Percentiles rank a stretch among this genome's conserved stretches.
Conservation (phyloP, 2,329 filamentous ascomycete genomes). For the Teratosphaeria zuluensis region DNA sequence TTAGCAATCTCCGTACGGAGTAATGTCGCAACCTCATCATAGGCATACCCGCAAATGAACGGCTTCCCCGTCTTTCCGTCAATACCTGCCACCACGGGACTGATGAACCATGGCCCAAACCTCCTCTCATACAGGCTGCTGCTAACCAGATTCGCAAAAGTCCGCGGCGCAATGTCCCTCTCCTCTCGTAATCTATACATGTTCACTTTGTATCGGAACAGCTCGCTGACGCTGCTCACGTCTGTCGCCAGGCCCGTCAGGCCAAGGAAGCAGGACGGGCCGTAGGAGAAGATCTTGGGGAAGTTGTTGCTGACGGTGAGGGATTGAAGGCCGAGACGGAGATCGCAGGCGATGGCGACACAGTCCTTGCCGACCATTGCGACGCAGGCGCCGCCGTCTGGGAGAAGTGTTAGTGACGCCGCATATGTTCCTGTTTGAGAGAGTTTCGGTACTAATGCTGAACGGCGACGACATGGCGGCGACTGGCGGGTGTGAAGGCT, state of each 20-base stretch:
- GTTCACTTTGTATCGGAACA: slow-evolving; percentile 99
- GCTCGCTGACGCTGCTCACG: slow-evolving; percentile 85
- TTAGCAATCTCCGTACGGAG: not conserved
- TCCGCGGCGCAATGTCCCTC: slow-evolving; percentile 86
- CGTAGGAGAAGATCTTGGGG: slow-evolving; percentile 98
- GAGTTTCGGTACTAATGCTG: slow-evolving; percentile 68
- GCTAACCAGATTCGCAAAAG: slow-evolving; percentile 91
- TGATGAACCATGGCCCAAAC: slow-evolving; percentile 95
- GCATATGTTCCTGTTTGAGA: not conserved
- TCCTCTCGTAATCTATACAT: slow-evolving; percentile 99
- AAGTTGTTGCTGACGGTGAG: slow-evolving; percentile 99
- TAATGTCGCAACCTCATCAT: not conserved
- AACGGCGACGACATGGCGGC: slow-evolving; percentile 69
- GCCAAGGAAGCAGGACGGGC: slow-evolving; percentile 80
- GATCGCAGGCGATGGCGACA: slow-evolving; percentile 97
- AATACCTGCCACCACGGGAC: slow-evolving; percentile 86
- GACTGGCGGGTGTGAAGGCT: not conserved
- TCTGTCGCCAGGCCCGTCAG: slow-evolving; percentile 95
- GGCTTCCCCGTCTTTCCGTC: slow-evolving; percentile 89
- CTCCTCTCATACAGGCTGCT: slow-evolving; percentile 86
- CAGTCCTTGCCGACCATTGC: slow-evolving; percentile 99
- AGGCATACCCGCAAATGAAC: slow-evolving; percentile 72
- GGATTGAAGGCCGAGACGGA: slow-evolving; percentile 90
- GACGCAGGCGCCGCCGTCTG: slow-evolving; percentile 84
- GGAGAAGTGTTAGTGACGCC: not conserved